phyloP scores from a whole-genome alignment of 768 basidiomycete genomes.

The Collybia sordida region DNA sequence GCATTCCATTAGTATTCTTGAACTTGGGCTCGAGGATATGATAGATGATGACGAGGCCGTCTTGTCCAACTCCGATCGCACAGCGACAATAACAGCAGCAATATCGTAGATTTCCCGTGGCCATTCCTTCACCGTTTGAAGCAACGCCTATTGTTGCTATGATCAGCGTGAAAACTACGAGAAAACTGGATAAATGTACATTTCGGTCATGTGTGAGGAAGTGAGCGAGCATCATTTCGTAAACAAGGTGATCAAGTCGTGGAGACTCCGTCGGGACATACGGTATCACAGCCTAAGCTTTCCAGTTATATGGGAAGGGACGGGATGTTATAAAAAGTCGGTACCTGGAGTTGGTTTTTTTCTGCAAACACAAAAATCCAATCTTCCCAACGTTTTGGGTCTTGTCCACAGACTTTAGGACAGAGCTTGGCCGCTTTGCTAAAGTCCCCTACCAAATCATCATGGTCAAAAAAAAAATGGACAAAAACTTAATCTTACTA shows the following conservation, averaged over 20 bases:
- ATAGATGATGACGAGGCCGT: conserved; percentile 48
- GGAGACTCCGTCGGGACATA: conserved; percentile 84
- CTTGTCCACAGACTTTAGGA: conserved; percentile 81
- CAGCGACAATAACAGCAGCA: conserved; percentile 82
- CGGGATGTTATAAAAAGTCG: not conserved
- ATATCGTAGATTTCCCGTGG: conserved; percentile 90
- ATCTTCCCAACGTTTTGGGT: conserved; percentile 87
- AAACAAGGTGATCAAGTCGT: conserved; percentile 78
- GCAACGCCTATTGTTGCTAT: conserved; percentile 54
- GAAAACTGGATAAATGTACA: conserved; percentile 35
- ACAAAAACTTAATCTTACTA: conserved; percentile 9
- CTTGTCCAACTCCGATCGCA: conserved; percentile 79
- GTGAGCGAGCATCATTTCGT: conserved; percentile 93
- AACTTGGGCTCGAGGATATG: conserved; percentile 41
- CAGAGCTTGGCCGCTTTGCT: conserved; percentile 78
- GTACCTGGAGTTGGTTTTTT: conserved; percentile 73
- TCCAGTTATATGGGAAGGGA: too few species aligned
- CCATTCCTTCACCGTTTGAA: conserved; percentile 84
- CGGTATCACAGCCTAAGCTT: conserved; percentile 77
- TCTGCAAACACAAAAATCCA: conserved; percentile 93
- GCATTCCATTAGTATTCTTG: conserved; percentile 85
- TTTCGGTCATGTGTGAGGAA: conserved; percentile 76
- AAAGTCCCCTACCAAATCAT: conserved; percentile 44
- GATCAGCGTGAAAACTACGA: not conserved
- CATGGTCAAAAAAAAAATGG: not conserved